A percentile compares a stretch with the other conserved stretches of the same genome.
These are phyloP conservation scores for Austroboletus eburneus DNA, from an alignment of 768 basidiomycete species.

Conservation along the genomic window DNA sequence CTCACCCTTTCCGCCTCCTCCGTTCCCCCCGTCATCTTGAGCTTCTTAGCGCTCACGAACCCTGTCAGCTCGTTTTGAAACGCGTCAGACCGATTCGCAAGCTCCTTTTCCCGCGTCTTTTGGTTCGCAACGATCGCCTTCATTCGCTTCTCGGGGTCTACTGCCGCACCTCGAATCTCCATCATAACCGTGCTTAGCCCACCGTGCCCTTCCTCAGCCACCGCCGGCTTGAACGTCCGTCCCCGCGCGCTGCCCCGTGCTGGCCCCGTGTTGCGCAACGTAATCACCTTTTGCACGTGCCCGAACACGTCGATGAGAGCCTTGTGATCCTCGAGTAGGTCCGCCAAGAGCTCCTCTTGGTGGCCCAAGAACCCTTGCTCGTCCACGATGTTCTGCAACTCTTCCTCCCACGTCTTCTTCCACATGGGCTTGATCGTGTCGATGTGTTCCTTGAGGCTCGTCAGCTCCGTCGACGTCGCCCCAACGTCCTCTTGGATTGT, in stretches of 20 bases:
- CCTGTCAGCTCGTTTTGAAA: slow-evolving; percentile 80
- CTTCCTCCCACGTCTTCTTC: slow-evolving; percentile 98
- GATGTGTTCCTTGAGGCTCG: slow-evolving; percentile 78
- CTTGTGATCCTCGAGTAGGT: slow-evolving; percentile 89
- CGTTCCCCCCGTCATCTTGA: slow-evolving; percentile 94
- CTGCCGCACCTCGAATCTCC: slow-evolving; percentile 79
- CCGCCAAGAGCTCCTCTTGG: slow-evolving; percentile 86
- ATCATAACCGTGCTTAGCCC: slow-evolving; percentile 80
- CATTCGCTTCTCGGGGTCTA: slow-evolving; percentile 80
- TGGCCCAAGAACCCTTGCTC: slow-evolving; percentile 93
- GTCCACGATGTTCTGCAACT: slow-evolving; percentile 93
- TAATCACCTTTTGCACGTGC: slow-evolving; percentile 88
- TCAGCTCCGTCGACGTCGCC: slow-evolving; percentile 61
- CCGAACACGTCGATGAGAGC: slow-evolving; percentile 83
- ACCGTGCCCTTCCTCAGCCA: slow-evolving; percentile 61
- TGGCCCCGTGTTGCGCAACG: slow-evolving; percentile 50
- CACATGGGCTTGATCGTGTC: slow-evolving; percentile 91
- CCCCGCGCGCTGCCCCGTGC: slow-evolving; percentile 37
- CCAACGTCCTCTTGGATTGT: slow-evolving; percentile 69
- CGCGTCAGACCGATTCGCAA: slow-evolving; percentile 70
- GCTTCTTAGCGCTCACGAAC: slow-evolving; percentile 82
- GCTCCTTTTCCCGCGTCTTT: slow-evolving; percentile 72
- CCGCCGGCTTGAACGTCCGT: slow-evolving; percentile 56
- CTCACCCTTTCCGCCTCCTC: slow-evolving; percentile 88
- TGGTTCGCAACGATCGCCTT: slow-evolving; percentile 92